phyloP scores from a whole-genome alignment of 257 asterid genomes.

The Przewalskia tangutica region DNA sequence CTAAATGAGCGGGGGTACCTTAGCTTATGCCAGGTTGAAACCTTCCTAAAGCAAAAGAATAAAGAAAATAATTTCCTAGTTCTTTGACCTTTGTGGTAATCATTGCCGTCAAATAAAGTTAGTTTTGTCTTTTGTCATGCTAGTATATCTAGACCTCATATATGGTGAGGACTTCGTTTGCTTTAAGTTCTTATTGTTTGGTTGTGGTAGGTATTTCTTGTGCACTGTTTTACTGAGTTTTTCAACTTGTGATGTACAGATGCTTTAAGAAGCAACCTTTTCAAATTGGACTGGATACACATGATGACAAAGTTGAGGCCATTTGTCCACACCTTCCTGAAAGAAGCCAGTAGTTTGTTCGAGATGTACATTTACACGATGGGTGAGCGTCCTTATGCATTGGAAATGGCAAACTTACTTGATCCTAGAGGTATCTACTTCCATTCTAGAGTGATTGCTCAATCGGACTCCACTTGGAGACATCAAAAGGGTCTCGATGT shows the following conservation, averaged over 20 bases:
- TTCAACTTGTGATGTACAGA: conserved; percentile 28
- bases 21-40: not conserved
- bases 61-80: no score
- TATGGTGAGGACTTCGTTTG: not conserved
- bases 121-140: not conserved
- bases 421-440: conserved; percentile 70
- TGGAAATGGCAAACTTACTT: conserved; percentile 73
- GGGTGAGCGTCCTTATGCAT: conserved; percentile 91
- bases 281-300: conserved; percentile 54
- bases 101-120: not conserved
- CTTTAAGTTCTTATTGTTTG: not conserved
- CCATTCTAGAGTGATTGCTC: conserved; percentile 75
- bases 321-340: conserved; percentile 60
- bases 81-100: not conserved
- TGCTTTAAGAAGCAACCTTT: conserved; percentile 46
- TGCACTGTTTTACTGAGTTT: not conserved
- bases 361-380: conserved; percentile 93
- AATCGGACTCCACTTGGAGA: conserved; percentile 71
- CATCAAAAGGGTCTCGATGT: conserved; percentile 89
- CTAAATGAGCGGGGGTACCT: not conserved
- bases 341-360: conserved; percentile 61
- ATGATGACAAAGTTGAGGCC: conserved; percentile 99
- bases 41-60: not conserved
- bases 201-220: not conserved
- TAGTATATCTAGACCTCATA: not conserved